Evolutionary conservation across 371 early-diverging fungal genomes (phyloP), one percentile per base, ranked within the genome.

Genomic region (Apophysomyces elegans): DNA sequence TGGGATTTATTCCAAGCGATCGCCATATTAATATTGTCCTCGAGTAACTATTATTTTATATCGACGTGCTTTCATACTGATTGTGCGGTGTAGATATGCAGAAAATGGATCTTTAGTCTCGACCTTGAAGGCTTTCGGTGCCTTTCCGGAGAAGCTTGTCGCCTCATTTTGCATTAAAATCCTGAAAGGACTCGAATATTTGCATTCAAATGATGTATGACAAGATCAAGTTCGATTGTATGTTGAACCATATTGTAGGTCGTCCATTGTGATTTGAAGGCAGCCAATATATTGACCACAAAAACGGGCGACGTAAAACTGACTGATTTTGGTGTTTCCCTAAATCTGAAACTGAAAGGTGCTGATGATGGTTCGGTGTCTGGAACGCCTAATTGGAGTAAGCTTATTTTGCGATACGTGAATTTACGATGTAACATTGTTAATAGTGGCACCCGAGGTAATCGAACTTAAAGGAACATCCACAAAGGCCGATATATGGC

Each of bases 301-400:
- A 97, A 97, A 69, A 88, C 93, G 56, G 98, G 97, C 0, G 86
- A 88, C 54, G 92, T 95, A 11, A 98, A 98, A 74, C 77, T 98
- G 37, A 93, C 97, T 0, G 98, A 98, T 73, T 98, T 98, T 77
- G 97, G 98, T 37, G 95, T 93, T 13, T 91, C 93, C n/a, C 80
- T 95, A 16, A 93, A 93, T 50, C 77, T 91, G 37, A 84, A 92
- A 70, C 76, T 92, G 77, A 74, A 84, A 35, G 86, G 81, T 62
- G 89, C 86, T 12, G 90, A 90, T 61, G 63, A 85, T 43, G 90
- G 89, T 60, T 70, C 87, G 8, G 86, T 92, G 1, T 92, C 93
- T n/a, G 98, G 98, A n/a, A 93, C 95, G n/a, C 97, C 97, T 1
- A 95, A 95, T 72, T 98, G 98, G 98, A 96, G 90, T 90, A 85